Percentiles rank a stretch among this genome's conserved stretches.
Evolutionary conservation across 345 rosid genomes (phyloP).

Genomic region (Dovyalis caffra): DNA sequence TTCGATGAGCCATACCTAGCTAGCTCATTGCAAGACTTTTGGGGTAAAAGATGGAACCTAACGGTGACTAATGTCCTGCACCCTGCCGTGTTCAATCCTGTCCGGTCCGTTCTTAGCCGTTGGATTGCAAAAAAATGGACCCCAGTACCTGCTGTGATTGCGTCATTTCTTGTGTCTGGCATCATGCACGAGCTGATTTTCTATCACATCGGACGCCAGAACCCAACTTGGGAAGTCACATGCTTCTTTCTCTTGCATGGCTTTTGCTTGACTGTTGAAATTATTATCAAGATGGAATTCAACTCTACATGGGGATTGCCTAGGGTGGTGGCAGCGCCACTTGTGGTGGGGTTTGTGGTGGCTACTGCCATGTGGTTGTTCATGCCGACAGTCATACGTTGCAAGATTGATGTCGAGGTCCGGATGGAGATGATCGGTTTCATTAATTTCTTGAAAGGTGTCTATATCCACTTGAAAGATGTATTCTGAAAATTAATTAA

Average conservation of each 20-base stretch:
- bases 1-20: slow-evolving; percentile 53
- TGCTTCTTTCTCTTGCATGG: slow-evolving; percentile 22
- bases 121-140: slow-evolving; percentile 11
- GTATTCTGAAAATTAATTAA: too few relatives aligned
- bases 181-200: slow-evolving; percentile 27
- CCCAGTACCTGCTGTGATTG: slow-evolving; percentile 7
- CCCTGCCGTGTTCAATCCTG: slow-evolving; percentile 19
- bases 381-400: slow-evolving; percentile 36
- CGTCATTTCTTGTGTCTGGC: slow-evolving; percentile 17
- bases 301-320: slow-evolving; percentile 25
- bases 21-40: slow-evolving; percentile 24
- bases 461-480: too few relatives aligned
- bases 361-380: slow-evolving; percentile 43
- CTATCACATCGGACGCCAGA: slow-evolving; percentile 14
- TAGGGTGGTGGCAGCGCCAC: slow-evolving; percentile 19
- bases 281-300: slow-evolving; percentile 32
- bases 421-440: background rate
- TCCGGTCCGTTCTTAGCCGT: background rate
- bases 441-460: background rate
- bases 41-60: slow-evolving; percentile 32
- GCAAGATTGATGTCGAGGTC: slow-evolving; percentile 12
- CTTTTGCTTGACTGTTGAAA: slow-evolving; percentile 3
- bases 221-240: slow-evolving; percentile 15
- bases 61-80: slow-evolving; percentile 14
- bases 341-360: slow-evolving; percentile 44